Conservation (phyloP, 352 stramenopile species). For the Globisporangium iwayamae region DNA sequence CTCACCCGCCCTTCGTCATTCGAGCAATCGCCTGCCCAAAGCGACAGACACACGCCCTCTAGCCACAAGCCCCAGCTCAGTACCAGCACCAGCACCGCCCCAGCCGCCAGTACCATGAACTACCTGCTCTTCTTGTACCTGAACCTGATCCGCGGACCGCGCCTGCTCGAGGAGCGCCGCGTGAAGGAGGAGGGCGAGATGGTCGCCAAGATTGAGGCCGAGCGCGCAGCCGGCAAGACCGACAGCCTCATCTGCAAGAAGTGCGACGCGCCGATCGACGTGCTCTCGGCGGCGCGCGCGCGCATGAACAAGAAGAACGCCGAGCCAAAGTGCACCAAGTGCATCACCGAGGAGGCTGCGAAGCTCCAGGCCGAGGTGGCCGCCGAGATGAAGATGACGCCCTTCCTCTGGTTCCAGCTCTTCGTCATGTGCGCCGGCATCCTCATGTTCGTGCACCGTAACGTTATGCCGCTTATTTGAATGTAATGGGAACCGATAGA, state of each 20-base stretch:
- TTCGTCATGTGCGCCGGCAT: conserved; percentile 56
- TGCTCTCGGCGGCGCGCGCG: conserved; percentile 26
- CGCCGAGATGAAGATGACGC: conserved; percentile 53
- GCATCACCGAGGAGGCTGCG: conserved; percentile 22
- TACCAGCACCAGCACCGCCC: background rate
- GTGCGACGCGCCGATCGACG: conserved; percentile 51
- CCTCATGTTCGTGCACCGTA: conserved; percentile 65
- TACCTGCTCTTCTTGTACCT: conserved; percentile 76
- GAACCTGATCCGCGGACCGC: conserved; percentile 64
- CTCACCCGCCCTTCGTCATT: background rate
- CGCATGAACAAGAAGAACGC: conserved; percentile 12
- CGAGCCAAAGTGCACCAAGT: conserved; percentile 41
- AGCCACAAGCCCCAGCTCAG: too few relatives aligned
- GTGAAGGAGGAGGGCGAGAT: conserved; percentile 33
- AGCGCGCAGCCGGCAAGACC: conserved; percentile 51
- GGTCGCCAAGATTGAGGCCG: conserved; percentile 12
- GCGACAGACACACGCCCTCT: background rate
- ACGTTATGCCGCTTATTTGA: conserved; percentile 56
- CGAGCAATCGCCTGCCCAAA: conserved; percentile 8
- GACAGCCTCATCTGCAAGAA: conserved; percentile 65
- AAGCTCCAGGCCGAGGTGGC: conserved; percentile 19
- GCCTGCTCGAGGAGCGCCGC: conserved; percentile 36
- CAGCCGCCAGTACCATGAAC: conserved; percentile 43
- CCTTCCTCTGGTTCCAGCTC: conserved; percentile 71
- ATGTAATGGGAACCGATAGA: background rate